Percentiles rank a stretch among this genome's conserved stretches.
Conservation (phyloP, 2,329 filamentous ascomycete genomes). For the Aspergillus ibericus region DNA sequence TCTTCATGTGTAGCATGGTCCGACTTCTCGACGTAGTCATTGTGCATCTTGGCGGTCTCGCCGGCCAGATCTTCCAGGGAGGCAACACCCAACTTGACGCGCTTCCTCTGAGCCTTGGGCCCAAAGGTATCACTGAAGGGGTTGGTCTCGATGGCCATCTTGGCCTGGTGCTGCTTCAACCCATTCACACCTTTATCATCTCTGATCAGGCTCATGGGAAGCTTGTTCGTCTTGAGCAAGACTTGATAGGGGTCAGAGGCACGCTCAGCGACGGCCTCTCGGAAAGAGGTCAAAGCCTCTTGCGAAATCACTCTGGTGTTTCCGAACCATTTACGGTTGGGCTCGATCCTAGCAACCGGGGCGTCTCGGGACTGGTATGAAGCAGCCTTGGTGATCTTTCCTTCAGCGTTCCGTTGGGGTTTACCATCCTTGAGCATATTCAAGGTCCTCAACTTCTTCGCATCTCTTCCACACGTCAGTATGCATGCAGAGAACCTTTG, state of each 20-base stretch:
- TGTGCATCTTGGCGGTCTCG: slow-evolving; percentile 76
- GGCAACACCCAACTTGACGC: slow-evolving; percentile 82
- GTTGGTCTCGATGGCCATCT: slow-evolving; percentile 85
- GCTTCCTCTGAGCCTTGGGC: slow-evolving; percentile 87
- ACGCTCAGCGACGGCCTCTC: slow-evolving; percentile 88
- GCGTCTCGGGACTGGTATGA: slow-evolving; percentile 79
- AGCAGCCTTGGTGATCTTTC: slow-evolving; percentile 81
- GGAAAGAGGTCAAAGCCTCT: slow-evolving; percentile 81
- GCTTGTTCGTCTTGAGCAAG: slow-evolving; percentile 93
- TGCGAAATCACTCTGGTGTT: slow-evolving; percentile 91
- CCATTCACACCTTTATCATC: slow-evolving; percentile 78
- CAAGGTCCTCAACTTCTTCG: slow-evolving; percentile 84
- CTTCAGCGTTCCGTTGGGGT: slow-evolving; percentile 75
- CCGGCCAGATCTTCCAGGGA: slow-evolving; percentile 80
- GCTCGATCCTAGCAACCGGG: slow-evolving; percentile 84
- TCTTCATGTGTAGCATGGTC: slow-evolving; percentile 77
- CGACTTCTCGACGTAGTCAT: slow-evolving; percentile 74
- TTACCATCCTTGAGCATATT: slow-evolving; percentile 90
- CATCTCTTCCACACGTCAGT: slow-evolving; percentile 49
- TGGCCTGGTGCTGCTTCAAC: slow-evolving; percentile 87
- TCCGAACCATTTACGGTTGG: slow-evolving; percentile 96
- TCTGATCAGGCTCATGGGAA: slow-evolving; percentile 90
- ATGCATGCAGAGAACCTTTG: background rate
- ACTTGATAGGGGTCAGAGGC: slow-evolving; percentile 89
- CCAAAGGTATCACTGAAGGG: slow-evolving; percentile 90